Evolutionary conservation across 257 asterid genomes (phyloP).

Genomic region (Fraxinus quadrangulata): DNA sequence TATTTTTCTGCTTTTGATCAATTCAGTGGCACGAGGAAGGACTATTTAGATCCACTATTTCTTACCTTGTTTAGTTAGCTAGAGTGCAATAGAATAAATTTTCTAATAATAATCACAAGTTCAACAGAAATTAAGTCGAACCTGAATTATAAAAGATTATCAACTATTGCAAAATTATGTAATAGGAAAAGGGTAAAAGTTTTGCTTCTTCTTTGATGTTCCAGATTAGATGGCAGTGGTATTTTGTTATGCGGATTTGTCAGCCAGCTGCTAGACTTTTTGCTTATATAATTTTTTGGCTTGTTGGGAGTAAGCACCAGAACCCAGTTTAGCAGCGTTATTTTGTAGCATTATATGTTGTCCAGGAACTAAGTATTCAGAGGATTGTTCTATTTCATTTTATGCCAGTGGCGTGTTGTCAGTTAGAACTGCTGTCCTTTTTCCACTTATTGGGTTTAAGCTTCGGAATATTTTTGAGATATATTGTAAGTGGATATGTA

Average conservation of each 20-base stretch:
- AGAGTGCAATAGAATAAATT: background rate
- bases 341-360: background rate
- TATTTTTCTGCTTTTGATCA: background rate
- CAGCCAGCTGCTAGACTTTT: background rate
- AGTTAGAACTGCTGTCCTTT: background rate
- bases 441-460: background rate
- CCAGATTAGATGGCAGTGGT: background rate
- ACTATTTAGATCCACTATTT: background rate
- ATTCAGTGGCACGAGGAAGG: slow-evolving; percentile 21
- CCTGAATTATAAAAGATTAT: background rate
- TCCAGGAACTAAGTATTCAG: background rate
- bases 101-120: background rate
- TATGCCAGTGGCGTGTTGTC: background rate
- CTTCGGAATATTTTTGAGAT: background rate
- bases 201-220: background rate
- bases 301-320: background rate
- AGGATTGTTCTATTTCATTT: background rate
- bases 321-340: background rate
- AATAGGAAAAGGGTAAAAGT: background rate
- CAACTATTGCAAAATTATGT: background rate
- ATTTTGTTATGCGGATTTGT: background rate
- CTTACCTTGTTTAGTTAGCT: background rate
- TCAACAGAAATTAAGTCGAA: background rate
- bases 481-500: background rate
- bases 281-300: background rate